Percentiles rank a stretch among this genome's conserved stretches.
Conservation (phyloP, 768 basidiomycete genomes). For the Paxillus rubicundulus region DNA sequence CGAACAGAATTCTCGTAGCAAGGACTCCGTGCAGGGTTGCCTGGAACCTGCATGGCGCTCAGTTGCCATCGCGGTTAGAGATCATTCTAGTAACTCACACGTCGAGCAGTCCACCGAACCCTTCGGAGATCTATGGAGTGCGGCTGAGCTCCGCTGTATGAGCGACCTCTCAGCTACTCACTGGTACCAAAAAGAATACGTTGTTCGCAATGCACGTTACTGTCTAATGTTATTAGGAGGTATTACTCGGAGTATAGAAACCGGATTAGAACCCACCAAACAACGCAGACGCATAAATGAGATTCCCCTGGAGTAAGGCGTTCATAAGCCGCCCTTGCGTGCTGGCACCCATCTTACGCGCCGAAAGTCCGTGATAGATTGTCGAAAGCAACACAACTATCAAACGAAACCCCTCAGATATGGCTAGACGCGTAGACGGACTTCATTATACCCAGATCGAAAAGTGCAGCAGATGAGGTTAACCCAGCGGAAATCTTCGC, state of each 20-base stretch:
- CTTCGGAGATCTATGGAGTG: not conserved
- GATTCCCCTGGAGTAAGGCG: conserved; percentile 6
- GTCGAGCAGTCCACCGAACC: not conserved
- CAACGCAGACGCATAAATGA: conserved; percentile 6
- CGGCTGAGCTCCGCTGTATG: not conserved
- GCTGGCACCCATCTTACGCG: not conserved
- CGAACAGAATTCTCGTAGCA: conserved; percentile 11
- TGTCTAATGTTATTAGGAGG: not conserved
- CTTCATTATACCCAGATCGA: too few species aligned
- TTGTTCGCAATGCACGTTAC: conserved; percentile 1
- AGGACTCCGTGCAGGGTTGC: conserved; percentile 6
- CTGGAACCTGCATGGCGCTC: conserved; percentile 6
- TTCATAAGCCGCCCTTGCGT: not conserved
- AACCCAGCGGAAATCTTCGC: too few species aligned
- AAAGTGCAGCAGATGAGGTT: too few species aligned
- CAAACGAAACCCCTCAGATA: too few species aligned
- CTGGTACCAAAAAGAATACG: conserved; percentile 2
- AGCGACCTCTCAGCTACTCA: not conserved
- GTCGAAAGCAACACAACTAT: conserved; percentile 10
- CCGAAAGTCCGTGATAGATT: not conserved
- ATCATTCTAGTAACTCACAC: not conserved
- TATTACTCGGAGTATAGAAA: too few species aligned
- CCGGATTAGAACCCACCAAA: conserved; percentile 13
- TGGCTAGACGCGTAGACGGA: too few species aligned
- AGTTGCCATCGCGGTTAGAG: not conserved